Base-by-base conservation (phyloP, 192 early-diverging fungal species). In the Piromyces sp. region DNA sequence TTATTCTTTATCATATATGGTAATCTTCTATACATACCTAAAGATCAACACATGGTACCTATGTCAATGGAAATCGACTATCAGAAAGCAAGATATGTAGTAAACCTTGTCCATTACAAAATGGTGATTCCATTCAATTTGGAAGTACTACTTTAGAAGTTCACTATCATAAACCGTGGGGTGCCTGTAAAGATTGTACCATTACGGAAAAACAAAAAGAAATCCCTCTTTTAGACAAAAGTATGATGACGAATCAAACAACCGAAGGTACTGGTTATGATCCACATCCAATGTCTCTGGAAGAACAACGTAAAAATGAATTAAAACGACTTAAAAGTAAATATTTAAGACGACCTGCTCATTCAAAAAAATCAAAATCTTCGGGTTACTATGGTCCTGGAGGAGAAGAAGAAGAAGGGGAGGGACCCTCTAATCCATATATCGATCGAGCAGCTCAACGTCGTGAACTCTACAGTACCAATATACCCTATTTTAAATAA, bases 41-140 rank as follows among this genome's bases (percentile, higher is more conserved):
- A 30, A 93, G 93, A 13, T 95, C 94, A 17, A 91, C 90, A 11
- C 92, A 95, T 79, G 94, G 94, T 7, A 94, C 94, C 1, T 91
- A 92, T 82, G 83, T 94, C 38, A 94, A 95, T 83, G 87, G 86
- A 13, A 68, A 84, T 30, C 86, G 94, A 30, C 85, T 95, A 16
- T 93, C 93, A 0, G 86, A 87, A 7, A 38, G 92, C 51, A 95
- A 93, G 82, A 83, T 84, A 80, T 29, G 29, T 29, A 93, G 92
- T 83, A 85, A 87, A 30, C 94, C 94, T 0, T 83, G 80, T 14
- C 82, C 68, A 26, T 81, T 95, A 26, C 40, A 84, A 6, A 92
- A 95, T 82, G 37, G 86, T 78, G 93, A 94, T 83, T 83, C 30
- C 1, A 22, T 95, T 3, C 78, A 80, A 17, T 83, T 94, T 29